A percentile compares a stretch with the other conserved stretches of the same genome.
phyloP scores from a whole-genome alignment of 495 filamentous ascomycete genomes.

The Pseudomonodictys pantanalensis region DNA sequence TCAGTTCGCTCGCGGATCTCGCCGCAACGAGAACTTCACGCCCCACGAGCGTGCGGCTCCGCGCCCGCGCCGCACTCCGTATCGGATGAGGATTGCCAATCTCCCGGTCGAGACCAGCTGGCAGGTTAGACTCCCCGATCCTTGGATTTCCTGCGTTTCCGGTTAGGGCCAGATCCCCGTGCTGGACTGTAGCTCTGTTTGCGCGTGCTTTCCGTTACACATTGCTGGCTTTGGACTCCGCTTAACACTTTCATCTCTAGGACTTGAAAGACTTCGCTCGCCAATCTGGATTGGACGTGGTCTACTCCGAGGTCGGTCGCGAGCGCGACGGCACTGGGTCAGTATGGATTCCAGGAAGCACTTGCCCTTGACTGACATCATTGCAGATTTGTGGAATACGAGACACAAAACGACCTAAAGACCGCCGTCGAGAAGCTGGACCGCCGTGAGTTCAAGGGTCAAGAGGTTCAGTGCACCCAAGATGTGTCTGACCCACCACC shows the following conservation, averaged over 20 bases:
- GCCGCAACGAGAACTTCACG: slow-evolving; percentile 75
- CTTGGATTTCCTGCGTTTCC: slow-evolving; percentile 19
- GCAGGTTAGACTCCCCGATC: slow-evolving; percentile 76
- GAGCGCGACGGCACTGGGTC: slow-evolving; percentile 93
- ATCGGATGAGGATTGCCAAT: slow-evolving; percentile 95
- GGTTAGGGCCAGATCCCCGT: neutral
- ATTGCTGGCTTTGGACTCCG: slow-evolving; percentile 47
- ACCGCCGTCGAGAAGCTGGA: slow-evolving; percentile 92
- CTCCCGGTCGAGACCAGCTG: slow-evolving; percentile 98
- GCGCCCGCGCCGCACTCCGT: slow-evolving; percentile 88
- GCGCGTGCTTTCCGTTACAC: slow-evolving; percentile 34
- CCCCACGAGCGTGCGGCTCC: slow-evolving; percentile 76
- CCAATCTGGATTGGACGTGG: slow-evolving; percentile 92
- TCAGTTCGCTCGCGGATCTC: slow-evolving; percentile 93
- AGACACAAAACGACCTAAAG: slow-evolving; percentile 84
- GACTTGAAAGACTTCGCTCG: slow-evolving; percentile 99
- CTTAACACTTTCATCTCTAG: slow-evolving; percentile 68
- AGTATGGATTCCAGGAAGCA: slow-evolving; percentile 39
- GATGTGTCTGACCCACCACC: slow-evolving; percentile 62
- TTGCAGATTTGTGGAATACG: slow-evolving; percentile 92
- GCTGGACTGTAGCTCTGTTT: slow-evolving; percentile 36
- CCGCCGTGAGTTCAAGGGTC: slow-evolving; percentile 83
- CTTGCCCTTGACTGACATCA: slow-evolving; percentile 32
- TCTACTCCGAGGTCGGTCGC: slow-evolving; percentile 94
- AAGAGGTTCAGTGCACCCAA: slow-evolving; percentile 73